Percentiles rank a stretch among this genome's conserved stretches.
These are phyloP conservation scores for Chaetomium sp. DNA, from an alignment of 2,329 filamentous ascomycete species.

Conservation along the genomic window DNA sequence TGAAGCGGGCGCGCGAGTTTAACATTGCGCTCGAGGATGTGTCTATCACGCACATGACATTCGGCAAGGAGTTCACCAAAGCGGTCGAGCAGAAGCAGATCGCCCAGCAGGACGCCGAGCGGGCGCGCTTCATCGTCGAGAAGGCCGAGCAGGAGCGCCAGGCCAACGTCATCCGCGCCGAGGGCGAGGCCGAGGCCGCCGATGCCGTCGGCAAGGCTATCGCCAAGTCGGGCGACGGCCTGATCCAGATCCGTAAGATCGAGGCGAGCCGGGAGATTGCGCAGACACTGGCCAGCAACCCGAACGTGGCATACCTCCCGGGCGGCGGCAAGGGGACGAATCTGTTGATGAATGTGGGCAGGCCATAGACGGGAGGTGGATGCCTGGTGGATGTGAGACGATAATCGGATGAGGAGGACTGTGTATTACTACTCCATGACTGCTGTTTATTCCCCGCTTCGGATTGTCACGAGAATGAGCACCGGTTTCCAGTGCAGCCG, in stretches of 20 bases:
- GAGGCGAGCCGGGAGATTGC: constrained; percentile 97
- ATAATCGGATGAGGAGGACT: constrained; percentile 18
- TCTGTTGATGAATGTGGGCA: constrained; percentile 55
- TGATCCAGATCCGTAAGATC: constrained; percentile 95
- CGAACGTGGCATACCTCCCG: constrained; percentile 94
- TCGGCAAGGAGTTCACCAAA: constrained; percentile 97
- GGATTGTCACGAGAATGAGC: constrained; percentile 27
- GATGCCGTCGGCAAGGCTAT: constrained; percentile 95
- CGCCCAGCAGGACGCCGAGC: constrained; percentile 96
- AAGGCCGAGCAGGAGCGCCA: constrained; percentile 98
- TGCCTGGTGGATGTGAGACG: constrained; percentile 5
- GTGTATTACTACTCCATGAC: constrained; percentile 35
- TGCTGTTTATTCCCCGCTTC: constrained; percentile 36
- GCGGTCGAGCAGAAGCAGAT: constrained; percentile 99
- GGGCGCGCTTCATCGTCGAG: constrained; percentile 97
- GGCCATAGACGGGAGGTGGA: constrained; percentile 39
- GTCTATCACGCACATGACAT: constrained; percentile 99
- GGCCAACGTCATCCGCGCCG: constrained; percentile 95
- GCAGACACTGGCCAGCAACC: constrained; percentile 82
- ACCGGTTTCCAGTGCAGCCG: constrained; percentile 4
- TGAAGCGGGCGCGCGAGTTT: constrained; percentile 93
- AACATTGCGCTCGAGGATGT: constrained; percentile 99
- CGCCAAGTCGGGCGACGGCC: constrained; percentile 86
- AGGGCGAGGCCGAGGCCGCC: constrained; percentile 95
- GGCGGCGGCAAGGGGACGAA: constrained; percentile 69